Evolutionary conservation across 257 asterid genomes (phyloP).

Genomic region (Verbena officinalis): DNA sequence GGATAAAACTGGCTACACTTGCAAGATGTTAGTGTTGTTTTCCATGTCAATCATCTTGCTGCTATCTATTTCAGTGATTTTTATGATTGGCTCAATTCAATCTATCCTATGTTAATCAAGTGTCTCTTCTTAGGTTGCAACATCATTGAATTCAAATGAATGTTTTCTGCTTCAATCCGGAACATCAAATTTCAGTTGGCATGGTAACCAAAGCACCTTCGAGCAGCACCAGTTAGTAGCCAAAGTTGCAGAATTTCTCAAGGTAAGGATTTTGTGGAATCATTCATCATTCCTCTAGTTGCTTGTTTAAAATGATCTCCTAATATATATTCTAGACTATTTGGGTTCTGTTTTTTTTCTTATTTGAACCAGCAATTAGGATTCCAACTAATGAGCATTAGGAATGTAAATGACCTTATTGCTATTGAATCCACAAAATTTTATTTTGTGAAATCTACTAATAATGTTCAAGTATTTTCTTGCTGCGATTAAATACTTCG

Average conservation of each 20-base stretch:
- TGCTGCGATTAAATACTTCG: constrained; percentile 26
- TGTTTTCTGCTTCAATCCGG: constrained; percentile 96
- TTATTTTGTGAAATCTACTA: not conserved
- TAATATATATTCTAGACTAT: not conserved
- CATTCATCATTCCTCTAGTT: not conserved
- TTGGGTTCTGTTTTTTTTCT: not conserved
- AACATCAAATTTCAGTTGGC: constrained; percentile 81
- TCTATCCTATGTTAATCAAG: constrained; percentile 15
- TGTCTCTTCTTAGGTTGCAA: constrained; percentile 63
- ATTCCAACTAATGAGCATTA: not conserved
- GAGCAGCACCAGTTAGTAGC: constrained; percentile 95
- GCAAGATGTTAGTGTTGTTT: not conserved
- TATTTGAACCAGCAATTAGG: not conserved
- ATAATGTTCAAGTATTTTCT: not conserved
- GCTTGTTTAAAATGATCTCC: constrained; percentile 17
- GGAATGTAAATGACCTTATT: constrained; percentile 7
- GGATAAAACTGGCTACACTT: not conserved
- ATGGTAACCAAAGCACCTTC: constrained; percentile 75
- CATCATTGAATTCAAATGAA: constrained; percentile 75
- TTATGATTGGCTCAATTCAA: constrained; percentile 7
- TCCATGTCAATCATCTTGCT: not conserved
- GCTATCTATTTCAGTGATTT: not conserved
- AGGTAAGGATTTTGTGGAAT: constrained; percentile 49
- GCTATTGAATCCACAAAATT: not conserved
- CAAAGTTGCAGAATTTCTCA: constrained; percentile 88